Base-by-base conservation (phyloP, 192 early-diverging fungal genomes). In the Podila epigama region DNA sequence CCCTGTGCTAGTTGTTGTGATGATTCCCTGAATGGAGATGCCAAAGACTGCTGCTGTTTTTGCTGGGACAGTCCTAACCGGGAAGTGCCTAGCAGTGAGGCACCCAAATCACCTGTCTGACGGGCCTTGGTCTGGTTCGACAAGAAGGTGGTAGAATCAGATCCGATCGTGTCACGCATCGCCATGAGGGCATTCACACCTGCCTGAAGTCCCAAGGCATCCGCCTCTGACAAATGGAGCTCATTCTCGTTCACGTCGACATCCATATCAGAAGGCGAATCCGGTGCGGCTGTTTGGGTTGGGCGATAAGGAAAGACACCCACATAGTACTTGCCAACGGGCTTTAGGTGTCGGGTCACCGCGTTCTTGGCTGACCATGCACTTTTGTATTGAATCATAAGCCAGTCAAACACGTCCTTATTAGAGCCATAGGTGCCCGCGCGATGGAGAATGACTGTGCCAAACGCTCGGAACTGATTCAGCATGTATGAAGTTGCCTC, bases 381-480 rank as follows among this genome's bases (percentile, higher is more conserved):
- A 16, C 39, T 64, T 20, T 3, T 41, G 37, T 65, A 75, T 20
- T 75, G 62, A 22, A 75, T 68, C 54, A 66, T 66, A 34, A 75
- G 71, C 64, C 65, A 75, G 54, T 75, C 67, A 33, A 75, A 75
- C 4, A 65, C 66, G 29, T 67, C 71, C 16, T 58, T 36, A 1
- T 33, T 33, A 16, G 34, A 51, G 37, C 71, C 65, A 54, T 75
- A 67, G 3, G 32, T 50, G 56, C 71, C 71, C 20, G 71, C 31
- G 44, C 63, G 62, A 25, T 60, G 60, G 4, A 58, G 64, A 5
- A 29, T 53, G 39, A 75, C 52, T 31, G 59, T 60, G 33, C 71
- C 71, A 63, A 75, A 75, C 2, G 55, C 50, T 10, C 59, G 59
- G 65, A 75, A 75, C 10, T 75, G 62, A 11, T 75, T 65, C 25